Conservation (phyloP, 2,329 filamentous ascomycete genomes). For the Scorias spongiosa region DNA sequence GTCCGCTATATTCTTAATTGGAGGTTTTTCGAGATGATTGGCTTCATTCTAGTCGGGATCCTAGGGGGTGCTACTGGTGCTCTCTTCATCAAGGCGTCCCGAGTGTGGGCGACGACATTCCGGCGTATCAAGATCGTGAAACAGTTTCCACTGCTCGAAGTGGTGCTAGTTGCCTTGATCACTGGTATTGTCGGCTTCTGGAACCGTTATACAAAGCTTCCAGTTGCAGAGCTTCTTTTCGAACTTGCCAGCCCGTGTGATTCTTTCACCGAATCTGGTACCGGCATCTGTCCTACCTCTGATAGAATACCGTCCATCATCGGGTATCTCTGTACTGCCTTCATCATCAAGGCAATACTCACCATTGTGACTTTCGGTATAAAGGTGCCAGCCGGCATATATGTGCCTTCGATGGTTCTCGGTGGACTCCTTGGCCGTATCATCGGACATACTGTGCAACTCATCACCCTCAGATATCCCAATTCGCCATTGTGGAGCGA, state of each 20-base stretch:
- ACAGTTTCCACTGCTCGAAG: slow-evolving; percentile 68
- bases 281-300: slow-evolving; percentile 62
- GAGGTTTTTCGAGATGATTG: slow-evolving; percentile 79
- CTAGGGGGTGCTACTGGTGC: slow-evolving; percentile 75
- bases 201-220: slow-evolving; percentile 78
- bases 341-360: slow-evolving; percentile 76
- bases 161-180: slow-evolving; percentile 69
- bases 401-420: slow-evolving; percentile 97
- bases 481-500: slow-evolving; percentile 56
- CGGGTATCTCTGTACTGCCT: slow-evolving; percentile 55
- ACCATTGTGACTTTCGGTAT: slow-evolving; percentile 90
- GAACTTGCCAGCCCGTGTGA: slow-evolving; percentile 84
- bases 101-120: slow-evolving; percentile 79
- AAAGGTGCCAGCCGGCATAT: slow-evolving; percentile 92
- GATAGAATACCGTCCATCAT: slow-evolving; percentile 71
- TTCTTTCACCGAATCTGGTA: slow-evolving; percentile 46
- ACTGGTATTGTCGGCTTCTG: slow-evolving; percentile 83
- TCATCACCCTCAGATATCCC: slow-evolving; percentile 59
- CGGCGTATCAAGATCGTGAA: slow-evolving; percentile 70
- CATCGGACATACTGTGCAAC: slow-evolving; percentile 74
- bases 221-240: slow-evolving; percentile 79
- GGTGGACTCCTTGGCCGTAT: slow-evolving; percentile 82
- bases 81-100: slow-evolving; percentile 90
- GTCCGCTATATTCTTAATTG: slow-evolving; percentile 83
- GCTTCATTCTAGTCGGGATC: slow-evolving; percentile 74